Conservation (phyloP, 129 eudicot genomes). For the Tagetes patula region DNA sequence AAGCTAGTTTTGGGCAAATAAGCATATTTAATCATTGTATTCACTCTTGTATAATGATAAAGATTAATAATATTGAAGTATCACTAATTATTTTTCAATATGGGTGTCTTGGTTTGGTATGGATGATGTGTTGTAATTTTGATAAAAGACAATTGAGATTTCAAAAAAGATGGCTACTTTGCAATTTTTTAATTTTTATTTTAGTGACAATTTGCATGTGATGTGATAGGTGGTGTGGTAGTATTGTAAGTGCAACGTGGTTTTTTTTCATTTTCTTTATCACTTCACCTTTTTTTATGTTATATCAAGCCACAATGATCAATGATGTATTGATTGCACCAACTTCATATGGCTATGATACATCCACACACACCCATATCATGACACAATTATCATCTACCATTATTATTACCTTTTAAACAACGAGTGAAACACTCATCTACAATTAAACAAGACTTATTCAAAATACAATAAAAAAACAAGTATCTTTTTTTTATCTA, state of each 20-base stretch:
- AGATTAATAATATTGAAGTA: too few relatives aligned
- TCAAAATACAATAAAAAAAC: too few relatives aligned
- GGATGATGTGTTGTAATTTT: conserved; percentile 37
- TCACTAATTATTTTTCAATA: background rate
- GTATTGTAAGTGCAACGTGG: conserved; percentile 26
- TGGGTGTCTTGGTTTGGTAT: conserved; percentile 30
- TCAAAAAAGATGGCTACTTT: conserved; percentile 45
- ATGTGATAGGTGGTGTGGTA: conserved; percentile 35
- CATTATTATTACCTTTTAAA: too few relatives aligned
- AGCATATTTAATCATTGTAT: background rate
- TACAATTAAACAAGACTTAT: too few relatives aligned
- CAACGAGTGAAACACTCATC: too few relatives aligned
- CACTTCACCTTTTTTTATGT: background rate
- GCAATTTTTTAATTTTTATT: conserved; percentile 25
- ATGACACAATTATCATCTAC: background rate
- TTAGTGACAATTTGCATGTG: conserved; percentile 41
- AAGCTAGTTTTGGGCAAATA: too few relatives aligned
- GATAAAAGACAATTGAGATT: conserved; percentile 28
- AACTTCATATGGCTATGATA: conserved; percentile 30
- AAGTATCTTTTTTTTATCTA: too few relatives aligned
- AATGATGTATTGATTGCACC: conserved; percentile 31
- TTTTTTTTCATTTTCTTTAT: conserved; percentile 14
- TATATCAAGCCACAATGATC: conserved; percentile 27
- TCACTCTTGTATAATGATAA: background rate
- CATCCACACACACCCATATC: conserved; percentile 14